Percentiles rank a stretch among this genome's conserved stretches.
phyloP scores from a whole-genome alignment of 2,329 filamentous ascomycete species.

The Aspergillus bombycis region DNA sequence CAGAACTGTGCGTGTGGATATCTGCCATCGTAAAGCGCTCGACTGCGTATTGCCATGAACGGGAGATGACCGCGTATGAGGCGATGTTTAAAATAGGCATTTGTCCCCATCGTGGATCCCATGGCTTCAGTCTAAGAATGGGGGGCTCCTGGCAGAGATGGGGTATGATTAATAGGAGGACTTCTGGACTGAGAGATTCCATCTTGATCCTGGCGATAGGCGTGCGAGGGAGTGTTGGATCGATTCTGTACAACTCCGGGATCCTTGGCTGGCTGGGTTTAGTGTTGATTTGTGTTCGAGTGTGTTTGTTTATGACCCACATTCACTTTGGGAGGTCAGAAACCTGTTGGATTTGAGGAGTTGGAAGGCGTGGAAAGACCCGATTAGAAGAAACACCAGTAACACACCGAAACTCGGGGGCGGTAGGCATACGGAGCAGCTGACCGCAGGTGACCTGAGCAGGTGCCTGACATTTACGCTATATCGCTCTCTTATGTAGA shows the following conservation, averaged over 20 bases:
- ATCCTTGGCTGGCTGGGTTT: not conserved
- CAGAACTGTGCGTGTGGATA: not conserved
- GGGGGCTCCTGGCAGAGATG: not conserved
- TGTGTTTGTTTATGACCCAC: no score
- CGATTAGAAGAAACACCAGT: no score
- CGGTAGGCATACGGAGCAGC: no score
- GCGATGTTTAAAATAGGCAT: not conserved
- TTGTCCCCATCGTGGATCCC: not conserved
- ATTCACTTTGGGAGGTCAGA: no score
- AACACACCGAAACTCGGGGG: no score
- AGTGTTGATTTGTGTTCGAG: not conserved
- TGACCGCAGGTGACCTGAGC: no score
- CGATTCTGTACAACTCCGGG: no score
- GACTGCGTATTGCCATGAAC: constrained; percentile 3
- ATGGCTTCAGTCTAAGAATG: not conserved
- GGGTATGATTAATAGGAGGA: constrained; percentile 4
- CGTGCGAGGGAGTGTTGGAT: no score
- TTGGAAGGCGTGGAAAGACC: no score
- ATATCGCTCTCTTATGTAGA: no score
- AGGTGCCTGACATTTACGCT: no score
- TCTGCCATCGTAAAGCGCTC: not conserved
- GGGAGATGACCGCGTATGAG: constrained; percentile 8
- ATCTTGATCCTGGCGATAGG: not conserved
- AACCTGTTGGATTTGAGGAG: no score
- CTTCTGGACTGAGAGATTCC: constrained; percentile 8